Conservation (phyloP, 345 rosid species). For the Dimocarpus longan region DNA sequence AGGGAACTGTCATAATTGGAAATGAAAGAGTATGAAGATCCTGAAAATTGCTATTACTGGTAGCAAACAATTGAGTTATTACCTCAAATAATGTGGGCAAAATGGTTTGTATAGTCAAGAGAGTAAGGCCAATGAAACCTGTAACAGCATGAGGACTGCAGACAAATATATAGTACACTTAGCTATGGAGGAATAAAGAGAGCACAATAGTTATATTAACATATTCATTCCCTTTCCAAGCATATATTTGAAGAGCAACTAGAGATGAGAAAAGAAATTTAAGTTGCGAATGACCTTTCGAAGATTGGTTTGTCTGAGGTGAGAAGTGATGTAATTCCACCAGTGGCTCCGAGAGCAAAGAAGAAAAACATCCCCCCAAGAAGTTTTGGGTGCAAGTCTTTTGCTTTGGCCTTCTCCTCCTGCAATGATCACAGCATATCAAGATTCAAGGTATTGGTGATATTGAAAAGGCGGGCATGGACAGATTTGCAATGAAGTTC, state of each 20-base stretch:
- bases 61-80: slow-evolving; percentile 15
- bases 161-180: not conserved
- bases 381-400: slow-evolving; percentile 92
- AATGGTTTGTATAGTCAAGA: slow-evolving; percentile 73
- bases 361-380: slow-evolving; percentile 94
- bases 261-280: not conserved
- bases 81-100: slow-evolving; percentile 86
- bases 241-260: not conserved
- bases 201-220: not conserved
- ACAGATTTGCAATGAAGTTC: slow-evolving; percentile 3
- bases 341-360: slow-evolving; percentile 93
- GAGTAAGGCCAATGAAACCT: slow-evolving; percentile 72
- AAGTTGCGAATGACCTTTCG: slow-evolving; percentile 49
- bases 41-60: not conserved
- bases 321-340: slow-evolving; percentile 81
- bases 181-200: not conserved
- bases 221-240: not conserved
- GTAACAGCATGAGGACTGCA: slow-evolving; percentile 93
- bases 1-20: not conserved
- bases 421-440: slow-evolving; percentile 17
- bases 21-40: not conserved
- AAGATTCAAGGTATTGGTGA: not conserved
- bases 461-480: not conserved
- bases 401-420: slow-evolving; percentile 93
- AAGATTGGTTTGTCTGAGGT: slow-evolving; percentile 84